phyloP scores from a whole-genome alignment of 2,329 filamentous ascomycete species.

The Penicillium concentricum region DNA sequence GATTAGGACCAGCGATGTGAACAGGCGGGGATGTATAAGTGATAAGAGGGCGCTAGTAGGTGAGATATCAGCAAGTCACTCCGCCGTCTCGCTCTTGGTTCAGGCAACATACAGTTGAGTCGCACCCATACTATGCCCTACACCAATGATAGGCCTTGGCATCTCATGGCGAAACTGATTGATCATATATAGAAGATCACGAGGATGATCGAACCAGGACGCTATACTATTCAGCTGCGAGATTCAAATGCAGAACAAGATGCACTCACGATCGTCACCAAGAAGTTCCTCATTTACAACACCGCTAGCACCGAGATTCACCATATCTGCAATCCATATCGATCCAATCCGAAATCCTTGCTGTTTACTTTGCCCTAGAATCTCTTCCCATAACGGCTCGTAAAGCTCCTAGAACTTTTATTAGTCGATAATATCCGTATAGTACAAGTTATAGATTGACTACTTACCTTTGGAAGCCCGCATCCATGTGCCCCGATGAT shows the following conservation, averaged over 20 bases:
- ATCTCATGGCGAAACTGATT: slow-evolving; percentile 6
- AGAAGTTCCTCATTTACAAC: slow-evolving; percentile 1
- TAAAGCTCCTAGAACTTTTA: neutral
- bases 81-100: neutral
- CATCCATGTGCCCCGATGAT: slow-evolving; percentile 11
- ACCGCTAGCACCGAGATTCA: slow-evolving; percentile 3
- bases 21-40: slow-evolving; percentile 4
- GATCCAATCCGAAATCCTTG: neutral
- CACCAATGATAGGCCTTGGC: slow-evolving; percentile 2
- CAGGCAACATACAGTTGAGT: neutral
- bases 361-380: neutral
- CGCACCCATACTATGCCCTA: slow-evolving; percentile 45
- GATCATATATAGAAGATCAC: slow-evolving; percentile 5
- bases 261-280: slow-evolving; percentile 5
- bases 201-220: slow-evolving; percentile 55
- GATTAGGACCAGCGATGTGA: neutral
- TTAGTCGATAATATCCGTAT: too few species aligned
- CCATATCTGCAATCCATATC: slow-evolving; percentile 5
- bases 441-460: neutral
- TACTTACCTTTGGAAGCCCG: slow-evolving; percentile 9
- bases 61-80: neutral
- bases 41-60: neutral
- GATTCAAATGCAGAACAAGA: neutral
- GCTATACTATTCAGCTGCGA: slow-evolving; percentile 42
- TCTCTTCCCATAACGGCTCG: slow-evolving; percentile 6